A percentile compares a stretch with the other conserved stretches of the same genome.
phyloP scores from a whole-genome alignment of 108 stramenopile genomes.

The Cylindrotheca fusiformis region DNA sequence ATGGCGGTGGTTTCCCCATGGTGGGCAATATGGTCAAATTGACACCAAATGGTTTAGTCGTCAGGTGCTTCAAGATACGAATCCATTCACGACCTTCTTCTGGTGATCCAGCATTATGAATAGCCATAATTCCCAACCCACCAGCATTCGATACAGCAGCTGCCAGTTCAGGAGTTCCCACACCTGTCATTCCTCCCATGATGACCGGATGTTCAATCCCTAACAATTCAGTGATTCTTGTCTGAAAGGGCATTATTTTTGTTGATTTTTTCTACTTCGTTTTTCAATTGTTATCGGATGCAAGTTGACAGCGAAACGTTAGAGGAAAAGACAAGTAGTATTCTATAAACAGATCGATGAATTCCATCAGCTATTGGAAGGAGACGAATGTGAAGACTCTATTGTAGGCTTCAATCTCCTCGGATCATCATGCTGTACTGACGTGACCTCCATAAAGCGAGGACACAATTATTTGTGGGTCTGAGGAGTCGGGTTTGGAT shows the following conservation, averaged over 20 bases:
- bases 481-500: no score
- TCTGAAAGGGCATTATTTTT: constrained; percentile 23
- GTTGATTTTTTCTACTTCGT: neutral
- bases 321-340: no score
- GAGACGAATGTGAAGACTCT: no score
- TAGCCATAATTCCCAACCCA: constrained; percentile 39
- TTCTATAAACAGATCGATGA: no score
- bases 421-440: no score
- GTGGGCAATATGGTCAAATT: constrained; percentile 49
- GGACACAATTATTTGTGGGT: no score
- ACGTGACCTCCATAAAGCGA: no score
- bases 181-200: constrained; percentile 41
- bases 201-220: constrained; percentile 41
- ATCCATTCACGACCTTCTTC: constrained; percentile 25
- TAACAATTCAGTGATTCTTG: constrained; percentile 27
- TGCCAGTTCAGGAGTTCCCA: constrained; percentile 31
- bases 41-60: constrained; percentile 36
- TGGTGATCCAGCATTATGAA: constrained; percentile 34
- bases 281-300: no score
- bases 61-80: constrained; percentile 20
- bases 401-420: no score
- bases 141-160: constrained; percentile 58
- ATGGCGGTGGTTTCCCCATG: constrained; percentile 23
- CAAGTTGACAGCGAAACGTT: no score
- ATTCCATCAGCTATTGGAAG: no score